These are phyloP conservation scores for Cladosporium sp. DNA, from an alignment of 2,329 filamentous ascomycete species.

Conservation along the genomic window DNA sequence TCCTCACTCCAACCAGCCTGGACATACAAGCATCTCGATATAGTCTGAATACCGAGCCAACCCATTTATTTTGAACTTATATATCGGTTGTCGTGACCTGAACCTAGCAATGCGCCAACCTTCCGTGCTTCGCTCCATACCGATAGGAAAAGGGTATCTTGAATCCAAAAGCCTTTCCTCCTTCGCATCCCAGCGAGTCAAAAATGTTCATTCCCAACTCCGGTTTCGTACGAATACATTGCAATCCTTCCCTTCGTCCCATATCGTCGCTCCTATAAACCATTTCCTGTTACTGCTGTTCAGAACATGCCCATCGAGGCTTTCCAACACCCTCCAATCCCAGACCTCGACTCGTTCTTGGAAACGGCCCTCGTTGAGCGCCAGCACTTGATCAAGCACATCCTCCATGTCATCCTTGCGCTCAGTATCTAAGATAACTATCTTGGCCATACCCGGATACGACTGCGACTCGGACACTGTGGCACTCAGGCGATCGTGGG, in stretches of 20 bases:
- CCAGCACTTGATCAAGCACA: conserved; percentile 17
- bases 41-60: too few species aligned
- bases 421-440: conserved; percentile 30
- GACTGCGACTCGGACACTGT: conserved; percentile 31
- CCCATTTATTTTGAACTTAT: too few species aligned
- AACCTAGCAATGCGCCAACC: too few species aligned
- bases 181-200: too few species aligned
- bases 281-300: background rate
- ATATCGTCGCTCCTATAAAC: conserved; percentile 27
- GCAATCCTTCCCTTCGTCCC: conserved; percentile 11
- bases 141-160: background rate
- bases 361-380: conserved; percentile 21
- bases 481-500: conserved; percentile 15
- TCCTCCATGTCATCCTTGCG: conserved; percentile 16
- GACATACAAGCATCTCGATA: too few species aligned
- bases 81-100: too few species aligned
- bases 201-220: background rate
- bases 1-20: too few species aligned
- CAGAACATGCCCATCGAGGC: background rate
- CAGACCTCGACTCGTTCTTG: conserved; percentile 28
- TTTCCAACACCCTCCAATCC: conserved; percentile 31
- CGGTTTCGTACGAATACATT: conserved; percentile 2
- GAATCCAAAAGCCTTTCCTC: background rate
- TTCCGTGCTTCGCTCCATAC: too few species aligned
- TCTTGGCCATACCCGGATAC: conserved; percentile 27